phyloP scores from a whole-genome alignment of 352 stramenopile species.

The Pythium scleroteichum region DNA sequence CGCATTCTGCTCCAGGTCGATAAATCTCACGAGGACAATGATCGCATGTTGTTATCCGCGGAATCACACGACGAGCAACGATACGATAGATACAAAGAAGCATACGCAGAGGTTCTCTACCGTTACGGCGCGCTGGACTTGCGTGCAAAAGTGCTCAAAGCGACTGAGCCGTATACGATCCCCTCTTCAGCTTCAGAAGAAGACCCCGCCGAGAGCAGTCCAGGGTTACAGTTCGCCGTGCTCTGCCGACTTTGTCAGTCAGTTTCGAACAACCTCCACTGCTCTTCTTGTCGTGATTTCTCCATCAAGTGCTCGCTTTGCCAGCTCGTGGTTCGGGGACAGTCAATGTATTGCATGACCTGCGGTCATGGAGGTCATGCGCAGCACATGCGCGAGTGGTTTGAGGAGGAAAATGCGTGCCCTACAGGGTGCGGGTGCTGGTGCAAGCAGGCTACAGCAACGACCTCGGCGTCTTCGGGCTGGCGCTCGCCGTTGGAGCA shows the following conservation, averaged over 20 bases:
- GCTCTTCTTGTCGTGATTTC: conserved; percentile 68
- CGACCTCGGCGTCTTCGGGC: conserved; percentile 24
- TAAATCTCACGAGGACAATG: conserved; percentile 39
- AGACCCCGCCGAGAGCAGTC: conserved; percentile 12
- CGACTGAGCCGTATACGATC: conserved; percentile 5
- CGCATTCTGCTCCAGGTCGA: conserved; percentile 55
- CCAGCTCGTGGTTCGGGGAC: conserved; percentile 77
- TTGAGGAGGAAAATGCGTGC: conserved; percentile 68
- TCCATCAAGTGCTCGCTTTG: conserved; percentile 80
- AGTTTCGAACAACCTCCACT: conserved; percentile 54
- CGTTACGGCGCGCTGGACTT: conserved; percentile 75
- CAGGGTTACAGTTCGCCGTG: conserved; percentile 62
- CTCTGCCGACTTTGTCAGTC: conserved; percentile 64
- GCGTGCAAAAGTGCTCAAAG: conserved; percentile 75
- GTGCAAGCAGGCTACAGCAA: conserved; percentile 78
- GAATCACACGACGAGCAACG: conserved; percentile 51
- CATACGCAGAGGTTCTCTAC: conserved; percentile 82
- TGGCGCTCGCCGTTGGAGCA: neutral
- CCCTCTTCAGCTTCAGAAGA: neutral
- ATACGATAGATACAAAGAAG: conserved; percentile 82
- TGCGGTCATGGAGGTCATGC: conserved; percentile 82
- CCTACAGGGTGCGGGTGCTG: conserved; percentile 84
- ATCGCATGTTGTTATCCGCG: conserved; percentile 50
- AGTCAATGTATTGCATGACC: conserved; percentile 87
- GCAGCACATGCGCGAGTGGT: conserved; percentile 75